Evolutionary conservation across 2,329 filamentous ascomycete species (phyloP), one percentile per base, ranked within the genome.

Genomic region (Aspergillus clavatus): DNA sequence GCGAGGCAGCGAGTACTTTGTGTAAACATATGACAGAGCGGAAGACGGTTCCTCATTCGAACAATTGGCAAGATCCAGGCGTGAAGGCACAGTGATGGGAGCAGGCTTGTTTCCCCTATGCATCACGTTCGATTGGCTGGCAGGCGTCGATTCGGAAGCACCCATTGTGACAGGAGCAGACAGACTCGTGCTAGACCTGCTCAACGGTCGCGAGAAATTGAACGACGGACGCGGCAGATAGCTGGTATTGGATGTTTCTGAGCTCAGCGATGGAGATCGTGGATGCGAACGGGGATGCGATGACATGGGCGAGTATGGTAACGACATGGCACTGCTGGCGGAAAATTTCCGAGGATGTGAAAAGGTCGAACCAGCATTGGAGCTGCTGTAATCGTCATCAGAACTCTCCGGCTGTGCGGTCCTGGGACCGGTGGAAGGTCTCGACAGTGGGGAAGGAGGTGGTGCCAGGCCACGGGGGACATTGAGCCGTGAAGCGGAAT

Each of bases 131-230:
- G 55, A 45, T 11, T 42, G 43, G 18, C 49, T 45, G 7, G 40
- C 31, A 4, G 46, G 79, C 68, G 35, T 65, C 58, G 52, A 61
- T 59, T 45, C 74, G 1, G 57, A 50, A 4, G 51, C 45, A 3
- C 53, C 53, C 4, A 55, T 52, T 3, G 59, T 52, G n/a, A 60
- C 57, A 2, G 65, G 58, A 3, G 64, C 61, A 2, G 67, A 69
- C 5, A 69, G 52, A 42, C 54, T 68, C 7, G 67, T 71, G 49
- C 66, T 69, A 2, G 68, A 70, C 10, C 79, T 61, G 66, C 91
- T 96, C 49, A 95, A 71, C 0, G 93, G 93, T 35, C 93, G 80
- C 0, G 93, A 97, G 66, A 97, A 97, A 68, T 98, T 97, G 70
- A 94, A 91, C 0, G 86, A 82, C 1, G 89, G 86, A 12, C 84